Conservation (phyloP, 441 rosid genomes). For the Populus hybrid region DNA sequence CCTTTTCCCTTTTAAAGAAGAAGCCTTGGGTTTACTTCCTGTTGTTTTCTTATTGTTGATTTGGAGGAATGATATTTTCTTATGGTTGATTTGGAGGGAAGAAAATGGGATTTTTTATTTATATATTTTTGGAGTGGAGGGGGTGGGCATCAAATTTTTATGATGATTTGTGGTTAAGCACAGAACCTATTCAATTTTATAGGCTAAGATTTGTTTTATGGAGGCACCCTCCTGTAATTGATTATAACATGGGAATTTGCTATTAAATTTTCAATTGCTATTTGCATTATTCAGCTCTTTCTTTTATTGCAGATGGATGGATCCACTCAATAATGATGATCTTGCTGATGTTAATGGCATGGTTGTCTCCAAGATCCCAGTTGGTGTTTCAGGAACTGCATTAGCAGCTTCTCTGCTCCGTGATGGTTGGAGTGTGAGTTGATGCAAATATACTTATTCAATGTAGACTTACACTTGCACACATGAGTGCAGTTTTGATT, state of each 20-base stretch:
- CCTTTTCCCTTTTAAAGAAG: background rate
- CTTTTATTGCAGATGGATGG: slow-evolving; percentile 43
- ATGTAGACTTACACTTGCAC: slow-evolving; percentile 7
- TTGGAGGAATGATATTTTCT: background rate
- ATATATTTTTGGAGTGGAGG: background rate
- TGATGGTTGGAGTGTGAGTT: slow-evolving; percentile 99
- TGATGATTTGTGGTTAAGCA: background rate
- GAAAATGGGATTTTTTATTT: background rate
- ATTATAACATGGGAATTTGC: background rate
- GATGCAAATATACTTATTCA: slow-evolving; percentile 6
- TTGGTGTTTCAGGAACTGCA: slow-evolving; percentile 94
- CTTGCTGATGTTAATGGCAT: slow-evolving; percentile 41
- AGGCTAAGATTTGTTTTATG: background rate
- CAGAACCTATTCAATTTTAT: background rate
- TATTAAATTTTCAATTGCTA: background rate
- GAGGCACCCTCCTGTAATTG: background rate
- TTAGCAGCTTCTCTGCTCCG: slow-evolving; percentile 95
- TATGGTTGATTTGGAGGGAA: background rate
- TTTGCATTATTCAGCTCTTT: slow-evolving; percentile 1
- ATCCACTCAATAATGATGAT: slow-evolving; percentile 35
- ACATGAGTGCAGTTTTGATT: background rate
- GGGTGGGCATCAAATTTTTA: background rate
- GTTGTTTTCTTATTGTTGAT: background rate
- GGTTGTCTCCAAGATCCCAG: slow-evolving; percentile 72
- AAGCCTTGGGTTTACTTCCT: background rate